phyloP scores from a whole-genome alignment of 2,329 filamentous ascomycete genomes.

The Trichophyton verrucosum region DNA sequence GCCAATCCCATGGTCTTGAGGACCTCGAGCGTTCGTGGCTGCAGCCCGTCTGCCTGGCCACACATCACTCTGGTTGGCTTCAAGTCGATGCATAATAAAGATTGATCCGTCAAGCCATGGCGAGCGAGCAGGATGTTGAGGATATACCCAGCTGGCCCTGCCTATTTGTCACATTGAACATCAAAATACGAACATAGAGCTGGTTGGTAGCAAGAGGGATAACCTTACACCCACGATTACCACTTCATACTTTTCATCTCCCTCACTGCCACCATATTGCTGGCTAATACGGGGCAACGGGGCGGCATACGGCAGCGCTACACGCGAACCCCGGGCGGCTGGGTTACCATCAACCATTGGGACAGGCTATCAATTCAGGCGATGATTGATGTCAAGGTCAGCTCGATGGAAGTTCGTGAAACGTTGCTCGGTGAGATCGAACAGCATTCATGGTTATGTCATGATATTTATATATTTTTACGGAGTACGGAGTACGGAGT shows the following conservation, averaged over 20 bases:
- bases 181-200: not conserved
- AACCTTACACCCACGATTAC: conserved; percentile 29
- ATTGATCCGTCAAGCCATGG: conserved; percentile 31
- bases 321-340: not conserved
- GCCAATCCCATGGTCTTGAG: conserved; percentile 33
- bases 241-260: conserved; percentile 28
- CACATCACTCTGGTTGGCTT: conserved; percentile 29
- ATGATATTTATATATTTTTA: no score
- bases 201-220: not conserved
- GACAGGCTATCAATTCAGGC: not conserved
- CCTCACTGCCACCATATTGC: not conserved
- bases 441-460: not conserved
- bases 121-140: conserved; percentile 32
- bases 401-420: not conserved
- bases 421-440: not conserved
- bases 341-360: not conserved
- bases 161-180: conserved; percentile 15
- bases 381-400: not conserved
- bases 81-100: conserved; percentile 33
- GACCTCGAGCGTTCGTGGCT: conserved; percentile 34
- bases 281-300: not conserved
- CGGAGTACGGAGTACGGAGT: no score
- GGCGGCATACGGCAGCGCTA: not conserved
- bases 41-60: conserved; percentile 34
- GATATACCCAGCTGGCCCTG: conserved; percentile 34